A percentile compares a stretch with the other conserved stretches of the same genome.
phyloP scores from a whole-genome alignment of 257 asterid species.

The Solanum etuberosum region DNA sequence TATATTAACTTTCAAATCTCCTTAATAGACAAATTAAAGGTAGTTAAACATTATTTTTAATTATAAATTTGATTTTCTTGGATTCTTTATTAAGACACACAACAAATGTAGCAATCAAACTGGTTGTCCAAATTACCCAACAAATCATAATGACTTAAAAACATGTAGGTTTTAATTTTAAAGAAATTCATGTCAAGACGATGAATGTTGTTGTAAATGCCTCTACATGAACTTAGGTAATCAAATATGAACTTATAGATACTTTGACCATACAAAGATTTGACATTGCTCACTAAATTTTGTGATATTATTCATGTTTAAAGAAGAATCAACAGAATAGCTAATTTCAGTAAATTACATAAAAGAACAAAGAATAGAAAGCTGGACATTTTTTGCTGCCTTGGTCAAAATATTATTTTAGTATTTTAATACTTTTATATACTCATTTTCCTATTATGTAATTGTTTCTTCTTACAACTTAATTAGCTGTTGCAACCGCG shows the following conservation, averaged over 20 bases:
- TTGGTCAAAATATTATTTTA: background rate
- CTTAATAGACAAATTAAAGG: background rate
- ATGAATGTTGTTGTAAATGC: too few relatives aligned
- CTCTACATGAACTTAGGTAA: too few relatives aligned
- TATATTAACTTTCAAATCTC: background rate
- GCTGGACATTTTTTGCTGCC: background rate
- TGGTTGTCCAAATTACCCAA: background rate
- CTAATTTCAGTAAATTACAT: too few relatives aligned
- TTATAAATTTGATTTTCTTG: background rate
- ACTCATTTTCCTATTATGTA: background rate
- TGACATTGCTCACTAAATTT: too few relatives aligned
- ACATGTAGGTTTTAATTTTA: too few relatives aligned
- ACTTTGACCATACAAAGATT: too few relatives aligned
- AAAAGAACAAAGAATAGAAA: too few relatives aligned
- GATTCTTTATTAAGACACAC: background rate
- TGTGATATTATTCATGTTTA: too few relatives aligned
- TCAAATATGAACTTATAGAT: too few relatives aligned
- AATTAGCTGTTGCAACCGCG: background rate
- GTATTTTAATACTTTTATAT: background rate
- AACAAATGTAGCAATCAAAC: background rate
- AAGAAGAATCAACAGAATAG: too few relatives aligned
- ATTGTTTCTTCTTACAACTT: background rate
- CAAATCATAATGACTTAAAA: too few relatives aligned
- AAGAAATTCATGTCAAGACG: too few relatives aligned
- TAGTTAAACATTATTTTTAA: background rate